Conservation (phyloP, 1,139 yeast genomes). For the Sugiyamaella japonica region DNA sequence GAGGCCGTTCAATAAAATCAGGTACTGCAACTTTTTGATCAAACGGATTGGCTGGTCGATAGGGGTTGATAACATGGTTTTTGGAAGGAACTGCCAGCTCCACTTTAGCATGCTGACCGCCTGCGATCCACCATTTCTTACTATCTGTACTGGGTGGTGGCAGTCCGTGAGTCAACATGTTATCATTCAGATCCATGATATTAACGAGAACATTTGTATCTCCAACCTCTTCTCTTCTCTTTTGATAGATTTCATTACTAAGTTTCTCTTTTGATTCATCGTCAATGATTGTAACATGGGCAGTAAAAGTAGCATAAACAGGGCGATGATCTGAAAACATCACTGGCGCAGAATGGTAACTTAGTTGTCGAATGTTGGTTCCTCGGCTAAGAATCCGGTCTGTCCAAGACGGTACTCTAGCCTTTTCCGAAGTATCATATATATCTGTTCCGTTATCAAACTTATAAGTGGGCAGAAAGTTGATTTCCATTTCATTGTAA, state of each 20-base stretch:
- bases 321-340: slow-evolving; percentile 92
- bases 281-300: slow-evolving; percentile 68
- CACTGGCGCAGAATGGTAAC: slow-evolving; percentile 64
- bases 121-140: slow-evolving; percentile 89
- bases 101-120: slow-evolving; percentile 74
- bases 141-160: slow-evolving; percentile 90
- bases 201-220: slow-evolving; percentile 40
- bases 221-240: slow-evolving; percentile 43
- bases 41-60: slow-evolving; percentile 71
- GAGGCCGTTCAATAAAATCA: slow-evolving; percentile 34
- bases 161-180: slow-evolving; percentile 45
- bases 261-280: slow-evolving; percentile 59
- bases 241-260: slow-evolving; percentile 57
- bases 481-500: slow-evolving; percentile 76
- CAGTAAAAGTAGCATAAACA: slow-evolving; percentile 74
- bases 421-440: slow-evolving; percentile 89
- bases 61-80: slow-evolving; percentile 59
- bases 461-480: slow-evolving; percentile 88
- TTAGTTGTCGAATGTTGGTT: slow-evolving; percentile 58
- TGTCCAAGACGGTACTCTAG: slow-evolving; percentile 95
- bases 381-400: slow-evolving; percentile 69
- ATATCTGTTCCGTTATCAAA: slow-evolving; percentile 82
- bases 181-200: slow-evolving; percentile 39
- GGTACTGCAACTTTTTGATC: slow-evolving; percentile 22
- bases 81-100: slow-evolving; percentile 39